A percentile compares a stretch with the other conserved stretches of the same genome.
Conservation (phyloP, 1,284 basidiomycete genomes). For the Phellinidium pouzarii region DNA sequence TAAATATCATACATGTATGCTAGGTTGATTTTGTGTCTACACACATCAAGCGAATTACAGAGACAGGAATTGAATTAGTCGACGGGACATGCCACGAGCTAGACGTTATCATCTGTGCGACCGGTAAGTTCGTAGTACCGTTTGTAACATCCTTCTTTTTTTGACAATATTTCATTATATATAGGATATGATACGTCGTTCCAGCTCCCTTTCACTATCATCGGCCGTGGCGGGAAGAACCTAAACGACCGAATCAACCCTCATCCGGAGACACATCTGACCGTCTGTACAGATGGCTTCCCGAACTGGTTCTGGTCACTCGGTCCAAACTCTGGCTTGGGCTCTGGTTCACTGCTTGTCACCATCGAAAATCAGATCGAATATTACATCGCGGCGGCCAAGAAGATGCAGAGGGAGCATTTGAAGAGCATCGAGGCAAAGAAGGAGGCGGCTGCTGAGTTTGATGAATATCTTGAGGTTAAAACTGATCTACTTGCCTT, state of each 20-base stretch:
- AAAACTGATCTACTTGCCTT: slow-evolving; percentile 16
- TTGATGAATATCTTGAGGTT: slow-evolving; percentile 50
- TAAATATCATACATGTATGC: too few relatives aligned
- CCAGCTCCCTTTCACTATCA: slow-evolving; percentile 43
- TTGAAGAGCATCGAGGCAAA: slow-evolving; percentile 56
- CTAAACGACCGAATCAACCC: slow-evolving; percentile 45
- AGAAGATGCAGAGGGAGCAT: slow-evolving; percentile 54
- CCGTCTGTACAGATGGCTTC: slow-evolving; percentile 49
- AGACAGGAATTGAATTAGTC: slow-evolving; percentile 46
- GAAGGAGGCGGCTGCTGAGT: slow-evolving; percentile 50
- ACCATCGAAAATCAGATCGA: slow-evolving; percentile 50
- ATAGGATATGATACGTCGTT: slow-evolving; percentile 51
- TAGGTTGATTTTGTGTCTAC: slow-evolving; percentile 51
- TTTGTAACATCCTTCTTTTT: background rate
- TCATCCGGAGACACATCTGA: slow-evolving; percentile 49
- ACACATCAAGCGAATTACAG: slow-evolving; percentile 43
- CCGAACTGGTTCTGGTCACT: slow-evolving; percentile 53
- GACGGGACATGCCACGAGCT: slow-evolving; percentile 49
- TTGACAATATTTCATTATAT: background rate
- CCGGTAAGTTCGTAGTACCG: slow-evolving; percentile 32
- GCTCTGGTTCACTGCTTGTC: slow-evolving; percentile 46
- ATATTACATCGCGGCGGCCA: slow-evolving; percentile 43
- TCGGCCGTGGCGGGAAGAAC: slow-evolving; percentile 42
- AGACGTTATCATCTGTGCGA: slow-evolving; percentile 56
- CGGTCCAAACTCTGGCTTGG: slow-evolving; percentile 52